Base-by-base conservation (phyloP, 1,284 basidiomycete species). In the Caloboletus inedulis region DNA sequence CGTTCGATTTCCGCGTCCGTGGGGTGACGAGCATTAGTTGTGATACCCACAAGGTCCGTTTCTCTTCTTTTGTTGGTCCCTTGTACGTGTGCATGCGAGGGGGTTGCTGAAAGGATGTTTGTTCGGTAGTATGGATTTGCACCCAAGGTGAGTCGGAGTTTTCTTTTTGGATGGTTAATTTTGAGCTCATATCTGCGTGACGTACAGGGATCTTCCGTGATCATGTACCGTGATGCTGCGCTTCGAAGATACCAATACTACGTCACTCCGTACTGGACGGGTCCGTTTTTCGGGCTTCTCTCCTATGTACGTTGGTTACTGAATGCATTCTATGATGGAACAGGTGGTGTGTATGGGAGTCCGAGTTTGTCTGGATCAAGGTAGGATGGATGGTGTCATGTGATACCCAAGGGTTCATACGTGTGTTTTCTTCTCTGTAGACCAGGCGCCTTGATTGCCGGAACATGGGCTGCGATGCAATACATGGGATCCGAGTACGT, bases 391-490 rank as follows among this genome's bases (percentile, higher is more conserved):
- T 41, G 12, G 10, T 16, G 10, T 27, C 34, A 19, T 1, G 12
- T 2, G 3, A 43, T 36, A 31, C 10, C 5, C n/a, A 7, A 23
- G 8, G 12, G 30, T 27, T 42, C 30, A 57, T 29, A 13, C 3
- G 14, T 14, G 14, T 14, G 2, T 29, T 18, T 36, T 42, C 13
- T 16, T 30, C 16, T 23, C 2, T 27, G 49, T 49, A 90, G 95
- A 41, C 93, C 95, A 0, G 96, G 96, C 9, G 86, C 93, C 0
- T 74, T 98, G 53, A 90, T 99, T 55, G 96, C 96, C 12, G 96
- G 93, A 40, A 88, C 94, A 16, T 99, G 95, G 94, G 94, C 96
- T 4, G 93, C 93, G 1, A 86, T 98, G 85, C 89, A 96, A 65
- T 85, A 91, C 68, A 87, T 97, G 74, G 96, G 96, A 27, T 78